phyloP scores from a whole-genome alignment of 805 yeast species.

The Yamadazyma endophytica region DNA sequence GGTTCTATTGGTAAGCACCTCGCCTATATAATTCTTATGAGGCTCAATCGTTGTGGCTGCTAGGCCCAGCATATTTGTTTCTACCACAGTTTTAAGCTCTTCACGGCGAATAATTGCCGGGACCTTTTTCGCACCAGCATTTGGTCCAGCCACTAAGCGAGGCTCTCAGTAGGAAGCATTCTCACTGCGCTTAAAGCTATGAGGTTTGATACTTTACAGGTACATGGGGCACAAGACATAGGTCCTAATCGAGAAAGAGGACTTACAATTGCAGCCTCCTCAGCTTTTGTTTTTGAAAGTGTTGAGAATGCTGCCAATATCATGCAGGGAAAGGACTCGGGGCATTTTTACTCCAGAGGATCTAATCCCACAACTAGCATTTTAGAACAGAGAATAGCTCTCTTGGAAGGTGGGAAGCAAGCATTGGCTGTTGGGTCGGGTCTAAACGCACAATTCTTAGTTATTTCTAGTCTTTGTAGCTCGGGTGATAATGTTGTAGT shows the following conservation, averaged over 20 bases:
- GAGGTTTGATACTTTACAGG: constrained; percentile 76
- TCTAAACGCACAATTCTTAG: constrained; percentile 89
- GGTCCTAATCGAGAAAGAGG: constrained; percentile 78
- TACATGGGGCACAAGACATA: constrained; percentile 87
- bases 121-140: no score
- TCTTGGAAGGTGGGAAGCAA: constrained; percentile 86
- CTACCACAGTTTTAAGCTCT: no score
- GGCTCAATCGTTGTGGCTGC: no score
- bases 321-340: constrained; percentile 77
- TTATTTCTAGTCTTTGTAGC: constrained; percentile 77
- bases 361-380: constrained; percentile 92
- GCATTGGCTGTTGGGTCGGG: constrained; percentile 90
- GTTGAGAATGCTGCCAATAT: constrained; percentile 89
- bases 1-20: no score
- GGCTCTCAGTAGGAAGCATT: no score
- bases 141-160: no score
- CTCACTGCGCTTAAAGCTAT: no score
- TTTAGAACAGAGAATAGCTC: constrained; percentile 86
- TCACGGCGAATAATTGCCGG: no score
- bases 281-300: constrained; percentile 82
- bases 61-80: no score
- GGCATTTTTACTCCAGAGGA: constrained; percentile 83
- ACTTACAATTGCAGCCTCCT: constrained; percentile 86
- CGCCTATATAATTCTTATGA: no score
- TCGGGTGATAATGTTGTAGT: constrained; percentile 86